Evolutionary conservation across 208 protist species (phyloP).

Genomic region (Wallacemonas sp.): DNA sequence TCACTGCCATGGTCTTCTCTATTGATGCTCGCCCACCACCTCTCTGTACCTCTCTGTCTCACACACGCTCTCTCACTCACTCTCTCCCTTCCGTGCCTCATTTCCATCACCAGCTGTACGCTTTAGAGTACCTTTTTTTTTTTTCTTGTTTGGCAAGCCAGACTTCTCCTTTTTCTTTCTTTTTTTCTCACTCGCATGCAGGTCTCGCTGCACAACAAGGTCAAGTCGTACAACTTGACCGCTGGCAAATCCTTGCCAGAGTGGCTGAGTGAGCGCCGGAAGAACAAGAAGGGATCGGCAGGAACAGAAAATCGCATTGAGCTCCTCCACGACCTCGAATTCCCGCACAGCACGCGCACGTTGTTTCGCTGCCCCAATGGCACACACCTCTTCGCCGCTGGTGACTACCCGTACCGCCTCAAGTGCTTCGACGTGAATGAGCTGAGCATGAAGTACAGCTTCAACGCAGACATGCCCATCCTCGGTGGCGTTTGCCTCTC

Average conservation of each 20-base stretch:
- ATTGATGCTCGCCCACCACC: too few species aligned
- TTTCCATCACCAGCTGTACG: too few species aligned
- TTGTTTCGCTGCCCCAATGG: constrained; percentile 83
- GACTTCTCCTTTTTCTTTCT: constrained; percentile 8
- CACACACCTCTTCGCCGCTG: constrained; percentile 84
- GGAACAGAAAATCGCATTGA: constrained; percentile 76
- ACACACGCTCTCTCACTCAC: neutral
- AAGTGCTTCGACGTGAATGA: constrained; percentile 92
- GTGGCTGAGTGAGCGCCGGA: constrained; percentile 78
- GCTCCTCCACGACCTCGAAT: constrained; percentile 90
- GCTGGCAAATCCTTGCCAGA: constrained; percentile 86
- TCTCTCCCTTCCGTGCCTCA: constrained; percentile 4
- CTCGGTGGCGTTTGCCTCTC: constrained; percentile 81
- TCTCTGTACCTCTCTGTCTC: neutral
- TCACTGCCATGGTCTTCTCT: too few species aligned
- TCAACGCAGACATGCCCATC: constrained; percentile 89
- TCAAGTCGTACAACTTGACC: constrained; percentile 91
- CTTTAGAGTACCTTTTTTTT: constrained; percentile 3
- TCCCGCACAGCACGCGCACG: constrained; percentile 79
- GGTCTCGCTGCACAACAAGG: constrained; percentile 82
- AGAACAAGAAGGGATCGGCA: constrained; percentile 54
- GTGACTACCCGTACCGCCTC: constrained; percentile 87
- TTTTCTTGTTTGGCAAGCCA: constrained; percentile 1
- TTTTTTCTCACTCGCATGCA: constrained; percentile 54
- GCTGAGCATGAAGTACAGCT: constrained; percentile 92